Evolutionary conservation across 139 green algal genomes (phyloP).

Genomic region (Volvox africanus): DNA sequence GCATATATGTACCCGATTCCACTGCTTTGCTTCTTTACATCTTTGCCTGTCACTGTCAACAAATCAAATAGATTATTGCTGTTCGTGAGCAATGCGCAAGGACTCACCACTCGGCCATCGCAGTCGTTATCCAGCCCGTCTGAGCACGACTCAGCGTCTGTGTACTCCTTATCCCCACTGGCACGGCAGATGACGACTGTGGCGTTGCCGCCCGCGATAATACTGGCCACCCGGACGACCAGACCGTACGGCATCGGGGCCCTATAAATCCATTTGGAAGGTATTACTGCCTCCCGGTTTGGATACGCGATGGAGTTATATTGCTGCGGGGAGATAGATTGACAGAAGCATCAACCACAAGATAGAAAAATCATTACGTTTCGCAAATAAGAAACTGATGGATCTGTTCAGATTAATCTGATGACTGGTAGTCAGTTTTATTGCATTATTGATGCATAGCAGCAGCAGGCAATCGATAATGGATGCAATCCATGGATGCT

Average conservation of each 20-base stretch:
- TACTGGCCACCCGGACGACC: not conserved
- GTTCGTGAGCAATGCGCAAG: too few species aligned
- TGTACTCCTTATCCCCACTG: not conserved
- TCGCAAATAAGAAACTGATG: too few species aligned
- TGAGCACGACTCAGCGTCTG: not conserved
- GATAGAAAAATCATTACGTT: too few species aligned
- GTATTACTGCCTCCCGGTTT: not conserved
- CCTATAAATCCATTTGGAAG: not conserved
- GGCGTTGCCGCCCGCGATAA: not conserved
- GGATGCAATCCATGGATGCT: too few species aligned
- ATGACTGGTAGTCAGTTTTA: too few species aligned
- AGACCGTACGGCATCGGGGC: not conserved
- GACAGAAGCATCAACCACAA: not conserved
- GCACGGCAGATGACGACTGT: not conserved
- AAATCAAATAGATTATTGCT: too few species aligned
- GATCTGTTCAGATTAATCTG: too few species aligned
- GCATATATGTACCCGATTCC: too few species aligned
- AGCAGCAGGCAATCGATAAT: too few species aligned
- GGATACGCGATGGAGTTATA: not conserved
- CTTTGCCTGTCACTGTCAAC: too few species aligned
- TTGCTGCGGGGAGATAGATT: not conserved
- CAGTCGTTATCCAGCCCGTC: slow-evolving; percentile 23
- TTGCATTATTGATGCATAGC: too few species aligned
- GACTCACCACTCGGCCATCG: not conserved
- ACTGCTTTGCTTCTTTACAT: too few species aligned